Conservation (phyloP, 306 rosid species). For the Luffa aegyptiaca region DNA sequence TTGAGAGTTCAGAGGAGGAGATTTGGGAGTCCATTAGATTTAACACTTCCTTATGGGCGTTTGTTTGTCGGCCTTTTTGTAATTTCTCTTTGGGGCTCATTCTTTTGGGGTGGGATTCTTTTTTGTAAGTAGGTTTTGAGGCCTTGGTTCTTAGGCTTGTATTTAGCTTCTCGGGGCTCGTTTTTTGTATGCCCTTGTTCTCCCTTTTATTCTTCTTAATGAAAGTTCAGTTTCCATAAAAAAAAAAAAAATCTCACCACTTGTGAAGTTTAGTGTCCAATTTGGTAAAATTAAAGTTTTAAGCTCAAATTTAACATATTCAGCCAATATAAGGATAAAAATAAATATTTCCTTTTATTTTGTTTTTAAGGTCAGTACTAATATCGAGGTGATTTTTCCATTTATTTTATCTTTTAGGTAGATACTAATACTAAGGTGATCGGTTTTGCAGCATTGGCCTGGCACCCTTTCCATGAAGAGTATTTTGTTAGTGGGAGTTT, state of each 20-base stretch:
- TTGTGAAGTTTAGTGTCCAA: not conserved
- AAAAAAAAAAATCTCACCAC: not conserved
- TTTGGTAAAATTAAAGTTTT: not conserved
- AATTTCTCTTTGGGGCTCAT: no score
- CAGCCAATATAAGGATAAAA: not conserved
- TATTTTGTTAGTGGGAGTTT: slow-evolving; percentile 97
- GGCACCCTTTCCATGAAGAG: slow-evolving; percentile 99
- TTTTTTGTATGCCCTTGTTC: no score
- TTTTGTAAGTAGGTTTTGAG: no score
- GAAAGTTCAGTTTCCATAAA: no score
- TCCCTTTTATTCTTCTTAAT: no score
- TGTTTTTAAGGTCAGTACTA: slow-evolving; percentile 5
- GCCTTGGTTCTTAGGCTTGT: no score
- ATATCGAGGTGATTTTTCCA: not conserved
- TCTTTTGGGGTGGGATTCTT: no score
- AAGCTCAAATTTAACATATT: not conserved
- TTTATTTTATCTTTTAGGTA: slow-evolving; percentile 6
- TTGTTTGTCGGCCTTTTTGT: no score
- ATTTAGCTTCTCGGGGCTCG: no score
- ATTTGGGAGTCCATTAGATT: no score
- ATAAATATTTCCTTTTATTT: slow-evolving; percentile 8
- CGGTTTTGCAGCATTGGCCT: slow-evolving; percentile 61
- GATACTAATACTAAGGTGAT: slow-evolving; percentile 5
- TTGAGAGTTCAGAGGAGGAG: no score
- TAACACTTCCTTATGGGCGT: no score